Base-by-base conservation (phyloP, 495 filamentous ascomycete genomes). In the Aspergillus mulundensis region DNA sequence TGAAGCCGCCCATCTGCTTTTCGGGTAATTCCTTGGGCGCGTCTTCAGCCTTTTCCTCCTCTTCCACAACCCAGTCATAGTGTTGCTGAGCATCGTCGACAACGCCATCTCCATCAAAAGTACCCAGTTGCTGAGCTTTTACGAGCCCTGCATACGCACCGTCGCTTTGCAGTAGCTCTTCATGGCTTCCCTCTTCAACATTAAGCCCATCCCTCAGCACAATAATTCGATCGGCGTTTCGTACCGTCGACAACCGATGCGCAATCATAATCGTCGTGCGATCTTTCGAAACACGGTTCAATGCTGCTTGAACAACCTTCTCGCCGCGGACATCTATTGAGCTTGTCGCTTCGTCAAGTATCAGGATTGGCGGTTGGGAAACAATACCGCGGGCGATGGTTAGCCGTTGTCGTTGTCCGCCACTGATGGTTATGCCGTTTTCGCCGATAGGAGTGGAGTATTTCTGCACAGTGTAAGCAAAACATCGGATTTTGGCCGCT, bases 331-430 rank as follows among this genome's bases (percentile, higher is more conserved):
- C 61, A 67, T 85, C 82, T 8, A 85, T 68, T 0, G 81, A 72
- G 48, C 70, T 75, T 0, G 79, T 81, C 0, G 71, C 72, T 62
- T 84, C 81, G 41, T 81, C 80, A 4, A 82, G 66, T 7, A 96
- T 75, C 6, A 96, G 76, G 63, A 96, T 87, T 63, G 86, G 87
- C 1, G 91, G 91, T 59, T 93, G 80, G 12, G 79, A 84, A n/a
- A 95, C 86, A 42, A 96, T 85, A 18, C 87, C 87, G 45, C 91
- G 80, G 1, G 91, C 91, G 16, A 89, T 73, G 6, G 84, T 81
- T 5, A 90, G 60, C 30, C 87, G 70, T 58, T 89, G 86, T 19
- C 79, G 77, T 52, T 90, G 65, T 50, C 76, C 64, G 43, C 78
- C 61, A 61, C 61, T 67, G 56, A 84, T 63, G 48, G 52, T 61